Evolutionary conservation across 345 rosid species (phyloP).

Genomic region (Eucalyptus coolabah): DNA sequence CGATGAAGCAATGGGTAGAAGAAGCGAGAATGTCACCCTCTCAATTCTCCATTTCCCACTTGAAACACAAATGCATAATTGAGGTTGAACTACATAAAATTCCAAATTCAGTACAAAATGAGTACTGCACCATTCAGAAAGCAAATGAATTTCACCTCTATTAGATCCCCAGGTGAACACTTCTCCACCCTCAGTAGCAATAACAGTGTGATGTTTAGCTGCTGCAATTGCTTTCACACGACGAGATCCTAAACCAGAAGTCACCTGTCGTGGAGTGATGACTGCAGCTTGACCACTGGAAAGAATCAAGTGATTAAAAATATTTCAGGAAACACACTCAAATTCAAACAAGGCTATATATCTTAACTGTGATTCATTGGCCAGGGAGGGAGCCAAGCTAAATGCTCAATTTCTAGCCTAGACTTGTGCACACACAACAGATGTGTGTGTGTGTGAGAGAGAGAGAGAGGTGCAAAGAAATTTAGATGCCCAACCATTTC

Average conservation of each 20-base stretch:
- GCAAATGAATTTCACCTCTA: conserved; percentile 47
- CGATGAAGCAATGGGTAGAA: neutral
- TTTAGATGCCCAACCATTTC: neutral
- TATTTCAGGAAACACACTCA: neutral
- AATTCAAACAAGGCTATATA: neutral
- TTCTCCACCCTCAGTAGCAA: conserved; percentile 86
- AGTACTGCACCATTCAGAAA: neutral
- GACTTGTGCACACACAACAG: neutral
- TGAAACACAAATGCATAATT: neutral
- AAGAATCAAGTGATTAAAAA: neutral
- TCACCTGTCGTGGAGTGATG: conserved; percentile 92
- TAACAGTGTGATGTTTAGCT: conserved; percentile 95
- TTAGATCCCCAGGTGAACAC: conserved; percentile 98
- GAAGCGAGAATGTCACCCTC: neutral
- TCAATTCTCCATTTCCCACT: neutral
- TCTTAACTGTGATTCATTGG: neutral
- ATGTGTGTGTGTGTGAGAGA: neutral
- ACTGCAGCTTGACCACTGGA: conserved; percentile 98
- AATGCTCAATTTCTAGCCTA: neutral
- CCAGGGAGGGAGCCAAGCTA: neutral
- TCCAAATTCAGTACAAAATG: neutral
- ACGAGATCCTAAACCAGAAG: conserved; percentile 72
- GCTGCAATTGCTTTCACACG: conserved; percentile 91
- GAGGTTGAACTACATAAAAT: neutral
- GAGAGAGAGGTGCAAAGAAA: neutral